Evolutionary conservation across 768 basidiomycete genomes (phyloP), one percentile per base, ranked within the genome.

Genomic region (Kwoniella europaea): DNA sequence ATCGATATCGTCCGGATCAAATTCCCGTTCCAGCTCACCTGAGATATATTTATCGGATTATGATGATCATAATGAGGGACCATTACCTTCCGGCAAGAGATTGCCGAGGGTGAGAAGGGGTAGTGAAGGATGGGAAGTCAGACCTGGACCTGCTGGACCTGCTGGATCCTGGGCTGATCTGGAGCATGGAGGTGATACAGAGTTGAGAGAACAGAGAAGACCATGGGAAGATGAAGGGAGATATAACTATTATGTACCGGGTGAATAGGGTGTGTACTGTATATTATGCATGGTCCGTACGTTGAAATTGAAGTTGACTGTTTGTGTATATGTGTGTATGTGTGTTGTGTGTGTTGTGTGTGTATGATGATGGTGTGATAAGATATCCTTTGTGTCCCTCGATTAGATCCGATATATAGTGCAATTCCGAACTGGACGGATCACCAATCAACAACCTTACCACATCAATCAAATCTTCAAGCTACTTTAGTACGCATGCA

Each of bases 121-220:
- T 12, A 83, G 82, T 74, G 82, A 83, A 61, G 82, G 82, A 5
- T 81, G 71, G 67, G 82, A 83, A 60, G 76, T 83, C 3, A 62
- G 73, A 29, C 65, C 77, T 0, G 65, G 42, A 18, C 61, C 35
- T 22, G 55, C 75, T 3, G 65, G 42, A 18, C 65, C 35, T 22
- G 55, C 20, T n/a, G 65, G 52, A 16, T 46, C 59, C 2, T 50
- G 46, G 27, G 73, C 71, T 15, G 53, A 67, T 46, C 12, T 44
- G 5, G 63, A 60, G 35, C 7, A 35, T 35, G 35, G 35, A n/a
- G 68, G 64, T 69, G 27, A 22, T 46, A 61, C 24, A 53, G 57
- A 42, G 10, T 67, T 57, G 60, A 50, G 20, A 67, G 46, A 43
- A 27, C 27, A 50, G 44, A 58, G 65, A 41, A 50, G 63, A 63